These are phyloP conservation scores for Eragrostis tef DNA, from an alignment of 202 grass and related monocot genomes.

Conservation along the genomic window DNA sequence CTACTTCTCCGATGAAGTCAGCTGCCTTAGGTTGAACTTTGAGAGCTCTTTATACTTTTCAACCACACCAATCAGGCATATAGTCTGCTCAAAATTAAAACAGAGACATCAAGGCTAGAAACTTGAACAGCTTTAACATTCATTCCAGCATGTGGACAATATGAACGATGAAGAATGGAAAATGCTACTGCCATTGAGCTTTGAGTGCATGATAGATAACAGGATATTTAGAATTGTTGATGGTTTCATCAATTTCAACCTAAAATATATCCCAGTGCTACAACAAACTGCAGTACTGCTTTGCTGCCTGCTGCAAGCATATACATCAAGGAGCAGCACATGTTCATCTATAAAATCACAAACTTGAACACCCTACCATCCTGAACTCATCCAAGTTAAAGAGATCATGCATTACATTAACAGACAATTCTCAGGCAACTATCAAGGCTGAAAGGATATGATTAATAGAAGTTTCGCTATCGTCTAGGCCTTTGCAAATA, in stretches of 20 bases:
- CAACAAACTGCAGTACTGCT: neutral
- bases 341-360: neutral
- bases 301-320: neutral
- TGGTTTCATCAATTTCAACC: neutral
- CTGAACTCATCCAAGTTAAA: neutral
- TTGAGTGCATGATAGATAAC: neutral
- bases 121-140: neutral
- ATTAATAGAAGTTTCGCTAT: too few relatives aligned
- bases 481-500: neutral
- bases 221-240: neutral
- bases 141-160: neutral
- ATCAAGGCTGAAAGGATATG: neutral
- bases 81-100: slow-evolving; percentile 63
- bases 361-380: neutral
- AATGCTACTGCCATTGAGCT: neutral
- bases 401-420: neutral
- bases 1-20: slow-evolving; percentile 67
- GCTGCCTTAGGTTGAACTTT: slow-evolving; percentile 93
- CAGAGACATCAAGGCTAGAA: slow-evolving; percentile 24
- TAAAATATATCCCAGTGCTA: neutral
- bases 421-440: too few relatives aligned
- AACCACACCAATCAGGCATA: slow-evolving; percentile 82
- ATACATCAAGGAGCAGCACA: neutral
- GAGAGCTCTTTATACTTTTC: slow-evolving; percentile 85
- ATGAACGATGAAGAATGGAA: neutral